Evolutionary conservation across 2,329 filamentous ascomycete species (phyloP), one percentile per base, ranked within the genome.

Genomic region (Aspergillus sp.): DNA sequence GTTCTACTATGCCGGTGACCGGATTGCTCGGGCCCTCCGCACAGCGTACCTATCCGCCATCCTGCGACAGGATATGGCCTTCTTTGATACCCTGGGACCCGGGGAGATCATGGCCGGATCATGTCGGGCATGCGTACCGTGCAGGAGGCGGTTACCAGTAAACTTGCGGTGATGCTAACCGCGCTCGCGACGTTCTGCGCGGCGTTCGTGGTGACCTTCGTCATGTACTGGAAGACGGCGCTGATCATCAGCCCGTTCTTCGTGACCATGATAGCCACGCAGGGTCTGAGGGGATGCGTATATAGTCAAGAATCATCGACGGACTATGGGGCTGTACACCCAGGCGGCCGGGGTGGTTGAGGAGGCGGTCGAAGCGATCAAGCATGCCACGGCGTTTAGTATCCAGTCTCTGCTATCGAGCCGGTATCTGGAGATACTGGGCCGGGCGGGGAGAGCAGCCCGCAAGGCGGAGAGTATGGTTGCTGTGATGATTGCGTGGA

Each of bases 61-160:
- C 61, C 73, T 94, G 71, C 81, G 80, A 49, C 88, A 94, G 63
- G 93, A 94, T 63, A 89, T 94, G 62, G 88, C 81, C 36, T 94
- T 86, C 68, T 94, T 93, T 68, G 91, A 96, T 67, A 91, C 89
- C 57, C 77, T 94, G 4, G 89, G 88, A 42, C 84, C 88, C 34
- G 89, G 90, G 42, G 90, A 95, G 66, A 86, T 96, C 49, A 94
- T 89, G 0, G 94, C 89, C 82, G 89, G 50, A 94, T 95, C 57
- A 95, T 89, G 0, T 83, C 89, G 5, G 90, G 95, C 64, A 93
- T 88, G 34, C 94, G 94, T 59, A 72, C 93, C 42, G 83, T 96
- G 45, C 90, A 94, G 66, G 88, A 94, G 54, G 90, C 88, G 41
- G 93, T 96, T 42, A 91, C 87, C 0, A 86, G 94, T 66, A 94